Evolutionary conservation across 2,329 filamentous ascomycete species (phyloP).

Genomic region (Neopestalotiopsis sp.): DNA sequence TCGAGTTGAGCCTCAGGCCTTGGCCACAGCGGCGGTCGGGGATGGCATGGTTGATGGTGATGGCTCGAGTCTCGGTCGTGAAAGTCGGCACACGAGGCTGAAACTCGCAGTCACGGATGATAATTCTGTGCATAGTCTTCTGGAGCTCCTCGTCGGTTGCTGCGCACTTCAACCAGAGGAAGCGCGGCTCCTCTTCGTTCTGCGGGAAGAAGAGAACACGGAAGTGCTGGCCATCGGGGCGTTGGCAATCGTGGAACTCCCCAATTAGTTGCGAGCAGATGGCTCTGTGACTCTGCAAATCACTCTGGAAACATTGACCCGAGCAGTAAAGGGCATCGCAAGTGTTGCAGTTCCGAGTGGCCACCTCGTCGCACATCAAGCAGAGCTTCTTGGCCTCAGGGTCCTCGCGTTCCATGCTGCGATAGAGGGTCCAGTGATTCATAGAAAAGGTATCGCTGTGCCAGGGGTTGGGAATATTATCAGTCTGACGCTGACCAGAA

Average conservation of each 20-base stretch:
- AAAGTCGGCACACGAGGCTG: too few species aligned
- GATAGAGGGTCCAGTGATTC: not conserved
- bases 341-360: not conserved
- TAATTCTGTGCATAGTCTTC: too few species aligned
- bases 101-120: too few species aligned
- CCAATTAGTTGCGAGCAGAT: not conserved
- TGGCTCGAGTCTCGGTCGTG: not conserved
- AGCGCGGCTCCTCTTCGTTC: not conserved
- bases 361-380: conserved; percentile 3
- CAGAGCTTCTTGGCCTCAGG: not conserved
- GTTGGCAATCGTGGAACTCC: not conserved
- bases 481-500: too few species aligned
- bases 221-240: not conserved
- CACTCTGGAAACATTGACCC: not conserved
- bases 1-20: not conserved
- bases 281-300: not conserved
- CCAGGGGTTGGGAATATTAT: not conserved
- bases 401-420: not conserved
- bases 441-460: not conserved
- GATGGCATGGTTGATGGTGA: not conserved
- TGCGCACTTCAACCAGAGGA: too few species aligned
- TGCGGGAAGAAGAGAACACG: not conserved
- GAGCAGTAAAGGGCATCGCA: conserved; percentile 2
- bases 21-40: not conserved
- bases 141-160: too few species aligned